phyloP scores from a whole-genome alignment of 2,329 filamentous ascomycete species.

The Diaporthe longicolla region DNA sequence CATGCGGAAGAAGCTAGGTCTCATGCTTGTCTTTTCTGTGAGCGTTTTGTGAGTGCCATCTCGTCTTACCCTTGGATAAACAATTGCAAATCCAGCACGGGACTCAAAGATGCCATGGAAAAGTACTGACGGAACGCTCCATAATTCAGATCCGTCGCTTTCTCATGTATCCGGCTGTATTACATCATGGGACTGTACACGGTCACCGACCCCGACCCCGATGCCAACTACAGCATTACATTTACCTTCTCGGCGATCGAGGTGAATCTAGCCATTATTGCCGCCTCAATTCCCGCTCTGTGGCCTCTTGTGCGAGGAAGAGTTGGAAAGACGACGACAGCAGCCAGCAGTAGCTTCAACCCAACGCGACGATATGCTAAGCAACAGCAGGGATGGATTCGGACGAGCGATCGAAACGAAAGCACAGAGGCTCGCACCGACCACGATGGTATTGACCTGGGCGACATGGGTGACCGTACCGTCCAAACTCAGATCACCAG shows the following conservation, averaged over 20 bases:
- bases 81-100: too few species aligned
- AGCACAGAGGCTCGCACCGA: not conserved
- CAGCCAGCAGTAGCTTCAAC: constrained; percentile 9
- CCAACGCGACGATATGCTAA: not conserved
- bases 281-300: constrained; percentile 55
- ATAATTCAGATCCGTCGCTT: not conserved
- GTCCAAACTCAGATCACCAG: constrained; percentile 4
- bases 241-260: constrained; percentile 53
- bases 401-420: not conserved
- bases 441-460: not conserved
- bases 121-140: too few species aligned
- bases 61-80: too few species aligned
- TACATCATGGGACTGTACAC: constrained; percentile 47
- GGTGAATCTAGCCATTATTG: constrained; percentile 56
- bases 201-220: constrained; percentile 40
- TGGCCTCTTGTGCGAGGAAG: constrained; percentile 53
- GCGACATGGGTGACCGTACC: not conserved
- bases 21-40: constrained; percentile 56
- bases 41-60: not conserved
- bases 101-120: too few species aligned
- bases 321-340: constrained; percentile 10
- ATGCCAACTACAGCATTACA: constrained; percentile 50
- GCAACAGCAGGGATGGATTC: constrained; percentile 12
- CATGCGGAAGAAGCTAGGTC: constrained; percentile 53
- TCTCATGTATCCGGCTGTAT: constrained; percentile 48